phyloP scores from a whole-genome alignment of 2,329 filamentous ascomycete genomes.

The Dothideomycetes sp. region DNA sequence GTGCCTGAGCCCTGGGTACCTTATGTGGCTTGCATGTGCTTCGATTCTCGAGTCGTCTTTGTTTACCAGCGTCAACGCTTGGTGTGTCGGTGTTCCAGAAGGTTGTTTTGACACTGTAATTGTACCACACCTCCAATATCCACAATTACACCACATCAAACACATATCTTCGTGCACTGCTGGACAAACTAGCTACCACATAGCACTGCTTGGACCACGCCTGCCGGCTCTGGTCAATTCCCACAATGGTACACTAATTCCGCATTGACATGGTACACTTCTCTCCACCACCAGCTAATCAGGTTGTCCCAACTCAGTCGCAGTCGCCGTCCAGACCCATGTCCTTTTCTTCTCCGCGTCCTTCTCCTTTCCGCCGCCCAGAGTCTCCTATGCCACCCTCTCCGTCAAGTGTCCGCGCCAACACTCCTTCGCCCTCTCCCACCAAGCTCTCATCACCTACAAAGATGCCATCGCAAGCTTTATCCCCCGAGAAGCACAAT shows the following conservation, averaged over 20 bases:
- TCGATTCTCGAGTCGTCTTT: no score
- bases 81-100: no score
- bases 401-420: conserved; percentile 25
- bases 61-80: no score
- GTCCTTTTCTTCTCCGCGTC: conserved; percentile 32
- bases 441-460: conserved; percentile 12
- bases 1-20: no score
- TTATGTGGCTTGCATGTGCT: no score
- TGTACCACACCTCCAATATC: no score
- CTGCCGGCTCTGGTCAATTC: no score
- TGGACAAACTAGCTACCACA: no score
- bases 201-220: no score
- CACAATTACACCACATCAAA: no score
- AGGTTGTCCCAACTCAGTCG: neutral
- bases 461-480: conserved; percentile 9
- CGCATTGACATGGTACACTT: neutral
- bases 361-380: conserved; percentile 33
- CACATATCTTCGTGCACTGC: no score
- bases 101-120: no score
- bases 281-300: neutral
- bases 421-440: conserved; percentile 12
- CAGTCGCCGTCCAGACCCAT: conserved; percentile 14
- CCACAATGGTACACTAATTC: neutral
- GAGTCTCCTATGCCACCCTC: conserved; percentile 27
- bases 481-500: conserved; percentile 15